A percentile compares a stretch with the other conserved stretches of the same genome.
Evolutionary conservation across 345 rosid genomes (phyloP).

Genomic region (Leavenworthia alabamica): DNA sequence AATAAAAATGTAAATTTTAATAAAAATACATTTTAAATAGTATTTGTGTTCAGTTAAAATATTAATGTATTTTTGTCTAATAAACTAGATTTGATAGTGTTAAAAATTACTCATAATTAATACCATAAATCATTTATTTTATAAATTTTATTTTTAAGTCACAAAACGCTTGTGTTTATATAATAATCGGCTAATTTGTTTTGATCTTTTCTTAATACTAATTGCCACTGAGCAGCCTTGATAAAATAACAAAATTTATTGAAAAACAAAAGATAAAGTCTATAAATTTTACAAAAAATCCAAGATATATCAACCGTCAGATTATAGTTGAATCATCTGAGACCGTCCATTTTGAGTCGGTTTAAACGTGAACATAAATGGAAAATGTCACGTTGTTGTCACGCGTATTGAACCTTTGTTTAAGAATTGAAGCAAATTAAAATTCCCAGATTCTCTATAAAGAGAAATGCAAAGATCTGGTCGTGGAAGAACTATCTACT

Average conservation of each 20-base stretch:
- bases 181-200: not conserved
- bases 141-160: not conserved
- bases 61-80: too few species aligned
- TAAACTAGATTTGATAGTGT: too few species aligned
- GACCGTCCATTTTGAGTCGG: conserved; percentile 12
- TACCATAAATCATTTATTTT: not conserved
- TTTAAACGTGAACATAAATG: not conserved
- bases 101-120: too few species aligned
- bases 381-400: not conserved
- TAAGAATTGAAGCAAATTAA: too few species aligned
- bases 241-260: not conserved
- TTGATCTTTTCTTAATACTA: not conserved
- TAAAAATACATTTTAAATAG: too few species aligned
- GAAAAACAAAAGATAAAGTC: not conserved
- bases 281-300: not conserved
- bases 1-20: too few species aligned
- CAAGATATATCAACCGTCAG: not conserved
- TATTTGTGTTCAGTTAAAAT: too few species aligned
- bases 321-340: not conserved
- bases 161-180: not conserved
- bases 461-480: conserved; percentile 8
- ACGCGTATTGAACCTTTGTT: not conserved
- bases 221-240: not conserved
- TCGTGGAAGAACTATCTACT: not conserved
- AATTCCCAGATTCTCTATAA: conserved; percentile 6